Evolutionary conservation across 208 protist species (phyloP), one percentile per base, ranked within the genome.

Genomic region (Naegleria fowleri): DNA sequence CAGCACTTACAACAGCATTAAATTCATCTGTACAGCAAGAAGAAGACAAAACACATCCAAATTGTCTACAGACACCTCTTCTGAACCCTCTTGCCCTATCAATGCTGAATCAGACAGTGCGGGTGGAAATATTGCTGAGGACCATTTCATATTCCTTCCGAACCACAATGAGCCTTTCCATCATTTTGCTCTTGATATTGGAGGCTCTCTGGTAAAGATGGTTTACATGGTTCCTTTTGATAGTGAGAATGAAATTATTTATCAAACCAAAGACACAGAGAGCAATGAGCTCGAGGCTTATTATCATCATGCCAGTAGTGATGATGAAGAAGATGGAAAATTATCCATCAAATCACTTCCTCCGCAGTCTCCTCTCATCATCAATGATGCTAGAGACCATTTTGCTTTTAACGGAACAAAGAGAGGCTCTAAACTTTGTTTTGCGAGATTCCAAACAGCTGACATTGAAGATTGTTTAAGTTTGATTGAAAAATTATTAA

Each of bases 111-210:
- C 67, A 15, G 19, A 19, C 36, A 36, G 36, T 58, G 41, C 5
- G 33, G 40, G 13, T 13, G 13, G 15, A 33, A 39, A 39, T 6
- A 58, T 76, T 76, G 52, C 41, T 84, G 88, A 86, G 38, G 33
- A 90, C 55, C 88, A 84, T 55, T 59, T 86, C 22, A 84, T 90
- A 25, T 39, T 90, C 25, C 36, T 90, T 38, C 88, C 88, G 11
- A 19, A 90, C 75, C 88, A 90, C 33, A 51, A 84, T 76, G 75
- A 84, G 11, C 41, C 22, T 7, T n/a, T 90, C 33, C 48, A 84
- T 55, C 48, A 90, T 58, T 90, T 90, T 76, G 88, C 88, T 29
- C 33, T 90, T 15, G 88, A 90, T 40, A 90, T 90, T 38, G 88
- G 88, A 36, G 88, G 88, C 22, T 43, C n/a, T 33, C 40, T 90